Evolutionary conservation across 2,329 filamentous ascomycete genomes (phyloP), one percentile per base, ranked within the genome.

Genomic region (Pseudocercospora fijiensis): DNA sequence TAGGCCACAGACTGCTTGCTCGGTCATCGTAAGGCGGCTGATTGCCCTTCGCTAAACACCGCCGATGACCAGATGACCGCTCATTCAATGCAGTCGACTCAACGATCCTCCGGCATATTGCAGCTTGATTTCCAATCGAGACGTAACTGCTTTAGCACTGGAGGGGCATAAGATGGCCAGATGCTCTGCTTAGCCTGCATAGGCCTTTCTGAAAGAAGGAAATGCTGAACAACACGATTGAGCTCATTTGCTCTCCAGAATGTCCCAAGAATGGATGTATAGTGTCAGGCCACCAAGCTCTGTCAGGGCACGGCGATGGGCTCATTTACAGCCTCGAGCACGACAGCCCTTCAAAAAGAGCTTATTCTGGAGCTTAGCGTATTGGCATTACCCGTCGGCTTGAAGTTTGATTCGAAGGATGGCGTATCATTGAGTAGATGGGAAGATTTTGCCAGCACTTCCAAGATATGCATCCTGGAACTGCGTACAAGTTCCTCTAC

Each of bases 311-410:
- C 22, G 8, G 49, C 49, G 43, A 63, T 63, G 47, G 45, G 30
- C 18, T 60, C 57, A 64, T 60, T 52, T 64, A 59, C 52, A 64
- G 62, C 57, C 43, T 52, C 24, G 57, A 64, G 62, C 62, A 63
- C 61, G 61, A 63, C 61, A 63, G 58, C 24, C 13, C 56, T 28
- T 28, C 26, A 27, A 57, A 45, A n/a, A 53, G 43, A 63, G 61
- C 45, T 63, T 59, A 33, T 7, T 28, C 47, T n/a, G 43, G n/a
- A 55, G 57, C 37, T 60, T 51, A n/a, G 24, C 4, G 22, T 13
- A 64, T 45, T 58, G 30, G 27, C 62, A 51, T 47, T 53, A 47
- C 33, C 16, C 28, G 24, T 16, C 28, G 33, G 41, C 57, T 13
- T 57, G 22, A 49, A 37, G 57, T 24, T 51, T 60, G 47, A 26